phyloP scores from a whole-genome alignment of 202 grass and related monocot species.

The Zizania palustris region DNA sequence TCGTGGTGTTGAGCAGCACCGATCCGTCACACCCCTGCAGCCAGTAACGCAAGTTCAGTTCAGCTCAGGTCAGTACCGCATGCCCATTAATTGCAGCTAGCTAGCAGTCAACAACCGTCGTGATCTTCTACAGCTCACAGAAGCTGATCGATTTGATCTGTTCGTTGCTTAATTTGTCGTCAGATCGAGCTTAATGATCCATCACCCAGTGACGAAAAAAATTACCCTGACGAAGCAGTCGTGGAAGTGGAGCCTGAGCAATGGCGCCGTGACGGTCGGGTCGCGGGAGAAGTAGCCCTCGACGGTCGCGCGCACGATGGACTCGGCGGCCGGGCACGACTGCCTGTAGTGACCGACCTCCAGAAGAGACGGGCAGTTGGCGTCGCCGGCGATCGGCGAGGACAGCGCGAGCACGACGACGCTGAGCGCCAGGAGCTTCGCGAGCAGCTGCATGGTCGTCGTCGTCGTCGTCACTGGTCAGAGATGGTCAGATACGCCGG shows the following conservation, averaged over 20 bases:
- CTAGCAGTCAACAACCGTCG: neutral
- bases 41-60: neutral
- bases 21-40: conserved; percentile 56
- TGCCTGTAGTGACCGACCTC: neutral
- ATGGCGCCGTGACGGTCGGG: neutral
- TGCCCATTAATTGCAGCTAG: neutral
- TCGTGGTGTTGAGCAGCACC: conserved; percentile 53
- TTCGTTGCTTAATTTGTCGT: too few relatives aligned
- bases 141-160: too few relatives aligned
- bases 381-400: too few relatives aligned
- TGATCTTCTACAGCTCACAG: too few relatives aligned
- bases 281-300: neutral
- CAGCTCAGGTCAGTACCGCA: neutral
- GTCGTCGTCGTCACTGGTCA: neutral
- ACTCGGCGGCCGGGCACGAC: neutral
- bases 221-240: neutral
- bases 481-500: neutral
- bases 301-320: neutral
- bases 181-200: too few relatives aligned
- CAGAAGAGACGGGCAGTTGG: neutral
- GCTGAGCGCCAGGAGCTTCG: neutral
- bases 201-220: too few relatives aligned
- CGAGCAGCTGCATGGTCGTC: neutral
- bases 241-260: conserved; percentile 1
- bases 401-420: neutral